Evolutionary conservation across 345 rosid species (phyloP), one percentile per base, ranked within the genome.

Genomic region (Salix purpurea): DNA sequence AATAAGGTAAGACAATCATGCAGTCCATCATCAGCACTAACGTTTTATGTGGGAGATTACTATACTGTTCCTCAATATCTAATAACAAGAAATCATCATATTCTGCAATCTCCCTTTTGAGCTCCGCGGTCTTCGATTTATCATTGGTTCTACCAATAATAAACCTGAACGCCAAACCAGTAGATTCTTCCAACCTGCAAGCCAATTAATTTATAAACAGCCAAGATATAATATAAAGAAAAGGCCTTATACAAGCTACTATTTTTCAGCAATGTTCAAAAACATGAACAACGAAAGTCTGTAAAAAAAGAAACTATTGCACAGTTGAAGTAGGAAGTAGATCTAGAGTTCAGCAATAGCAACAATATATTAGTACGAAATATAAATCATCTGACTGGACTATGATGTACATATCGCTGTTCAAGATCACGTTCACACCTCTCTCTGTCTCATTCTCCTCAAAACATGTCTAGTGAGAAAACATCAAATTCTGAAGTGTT

Each of bases 31-130:
- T 64, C 52, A 81, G 69, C 80, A 89, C 95, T 89, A 81, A 95
- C 99, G 97, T 95, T 95, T 95, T 95, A 90, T 93, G 88, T 2
- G 99, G 97, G 44, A 95, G 99, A 89, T 89, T 88, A 88, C 99
- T 95, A 74, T 95, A 95, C 92, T 93, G 92, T 94, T 95, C 97
- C 88, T 91, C 93, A 5, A 88, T 89, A 84, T 95, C 99, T 28
- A 95, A 87, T 61, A 95, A 77, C 84, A 95, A 60, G 84, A 95
- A 90, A 80, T 95, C 99, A 79, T 91, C 97, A 76, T 87, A 94
- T 79, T 86, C 89, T 40, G 85, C 88, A 76, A 94, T 80, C 83
- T 94, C 98, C 75, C 80, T 90, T 74, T 80, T 86, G 58, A 94
- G 91, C 83, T 85, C 91, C 37, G 77, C 78, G 92, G 88, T 92